Percentiles rank a stretch among this genome's conserved stretches.
Evolutionary conservation across 768 basidiomycete genomes (phyloP).

Genomic region (Pulveroboletus sp.): DNA sequence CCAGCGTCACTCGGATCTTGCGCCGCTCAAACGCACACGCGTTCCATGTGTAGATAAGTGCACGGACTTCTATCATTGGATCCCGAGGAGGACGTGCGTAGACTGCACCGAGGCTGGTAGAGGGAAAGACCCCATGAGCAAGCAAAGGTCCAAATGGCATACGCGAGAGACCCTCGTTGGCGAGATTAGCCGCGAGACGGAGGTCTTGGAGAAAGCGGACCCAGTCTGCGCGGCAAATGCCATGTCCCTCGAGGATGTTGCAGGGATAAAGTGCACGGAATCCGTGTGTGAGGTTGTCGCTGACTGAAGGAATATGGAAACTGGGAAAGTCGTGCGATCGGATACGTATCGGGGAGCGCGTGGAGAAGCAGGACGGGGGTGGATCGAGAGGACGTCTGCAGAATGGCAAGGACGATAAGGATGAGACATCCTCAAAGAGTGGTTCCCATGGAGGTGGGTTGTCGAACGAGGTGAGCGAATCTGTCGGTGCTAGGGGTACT

Average conservation of each 20-base stretch:
- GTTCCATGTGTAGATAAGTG: constrained; percentile 29
- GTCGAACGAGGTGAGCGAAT: neutral
- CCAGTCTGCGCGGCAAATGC: constrained; percentile 27
- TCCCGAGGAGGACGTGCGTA: constrained; percentile 24
- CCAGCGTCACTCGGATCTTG: constrained; percentile 23
- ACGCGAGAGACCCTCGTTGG: constrained; percentile 20
- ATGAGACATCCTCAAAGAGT: constrained; percentile 22
- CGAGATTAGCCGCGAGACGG: constrained; percentile 26
- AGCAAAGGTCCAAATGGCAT: constrained; percentile 14
- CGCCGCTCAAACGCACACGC: constrained; percentile 32
- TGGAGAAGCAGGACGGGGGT: constrained; percentile 30
- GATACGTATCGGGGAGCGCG: constrained; percentile 25
- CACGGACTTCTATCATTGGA: constrained; percentile 21
- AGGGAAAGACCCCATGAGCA: constrained; percentile 15
- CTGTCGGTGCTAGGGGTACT: too few species aligned
- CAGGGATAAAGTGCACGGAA: constrained; percentile 27
- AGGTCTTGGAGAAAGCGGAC: constrained; percentile 30
- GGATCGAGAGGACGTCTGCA: constrained; percentile 28
- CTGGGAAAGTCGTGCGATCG: constrained; percentile 26
- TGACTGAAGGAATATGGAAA: constrained; percentile 24
- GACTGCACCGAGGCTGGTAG: constrained; percentile 8
- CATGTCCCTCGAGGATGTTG: constrained; percentile 26
- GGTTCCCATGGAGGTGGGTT: constrained; percentile 30
- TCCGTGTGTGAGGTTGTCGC: constrained; percentile 20
- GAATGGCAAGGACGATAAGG: neutral